These are phyloP conservation scores for Plantago ovata DNA, from an alignment of 257 asterid genomes.

Conservation along the genomic window DNA sequence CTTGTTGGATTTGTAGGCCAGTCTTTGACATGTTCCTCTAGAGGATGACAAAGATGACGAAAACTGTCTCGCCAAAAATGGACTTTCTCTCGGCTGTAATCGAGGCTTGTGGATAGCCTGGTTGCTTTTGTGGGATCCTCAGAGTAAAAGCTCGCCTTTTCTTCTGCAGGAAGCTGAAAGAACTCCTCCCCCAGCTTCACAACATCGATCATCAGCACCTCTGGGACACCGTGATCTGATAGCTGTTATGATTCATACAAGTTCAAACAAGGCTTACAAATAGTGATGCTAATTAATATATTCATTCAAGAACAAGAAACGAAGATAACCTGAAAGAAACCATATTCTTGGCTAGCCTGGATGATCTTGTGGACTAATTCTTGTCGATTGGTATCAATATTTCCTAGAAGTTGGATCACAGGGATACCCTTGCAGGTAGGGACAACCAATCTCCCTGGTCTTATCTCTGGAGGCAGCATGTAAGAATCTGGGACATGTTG, in stretches of 20 bases:
- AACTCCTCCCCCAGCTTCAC: conserved; percentile 23
- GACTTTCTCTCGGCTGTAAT: conserved; percentile 20
- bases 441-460: conserved; percentile 44
- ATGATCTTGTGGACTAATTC: conserved; percentile 31
- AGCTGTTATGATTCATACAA: conserved; percentile 19
- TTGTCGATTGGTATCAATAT: conserved; percentile 17
- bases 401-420: conserved; percentile 32
- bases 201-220: conserved; percentile 14
- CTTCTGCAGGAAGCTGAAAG: conserved; percentile 26
- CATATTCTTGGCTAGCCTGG: conserved; percentile 46
- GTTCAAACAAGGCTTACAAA: not conserved
- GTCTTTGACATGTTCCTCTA: conserved; percentile 17
- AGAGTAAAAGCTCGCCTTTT: conserved; percentile 17
- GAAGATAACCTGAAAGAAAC: conserved; percentile 46
- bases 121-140: conserved; percentile 10
- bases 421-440: conserved; percentile 37
- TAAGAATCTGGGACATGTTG: conserved; percentile 44
- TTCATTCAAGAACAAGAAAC: not conserved
- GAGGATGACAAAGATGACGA: conserved; percentile 27
- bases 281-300: not conserved
- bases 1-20: conserved; percentile 31
- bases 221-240: conserved; percentile 33
- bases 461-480: conserved; percentile 41
- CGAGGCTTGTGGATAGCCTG: conserved; percentile 27
- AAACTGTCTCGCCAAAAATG: conserved; percentile 33